These are phyloP conservation scores for Umbelopsis sp. DNA, from an alignment of 192 early-diverging fungal genomes.

Conservation along the genomic window DNA sequence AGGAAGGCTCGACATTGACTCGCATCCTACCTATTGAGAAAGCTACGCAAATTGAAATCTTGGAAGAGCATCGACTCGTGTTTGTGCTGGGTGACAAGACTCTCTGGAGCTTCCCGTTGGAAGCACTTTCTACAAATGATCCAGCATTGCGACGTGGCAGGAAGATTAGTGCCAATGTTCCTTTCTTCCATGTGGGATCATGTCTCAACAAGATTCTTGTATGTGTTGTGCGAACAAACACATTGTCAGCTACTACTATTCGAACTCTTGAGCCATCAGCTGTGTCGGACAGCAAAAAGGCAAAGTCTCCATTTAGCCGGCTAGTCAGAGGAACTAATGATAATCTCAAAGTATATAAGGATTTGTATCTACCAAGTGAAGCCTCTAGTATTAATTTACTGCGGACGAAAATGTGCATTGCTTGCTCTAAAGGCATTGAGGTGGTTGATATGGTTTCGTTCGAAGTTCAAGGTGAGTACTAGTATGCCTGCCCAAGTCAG, in stretches of 20 bases:
- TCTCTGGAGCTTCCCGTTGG: slow-evolving; percentile 56
- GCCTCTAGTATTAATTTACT: slow-evolving; percentile 83
- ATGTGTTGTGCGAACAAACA: slow-evolving; percentile 32
- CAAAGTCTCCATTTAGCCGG: slow-evolving; percentile 27
- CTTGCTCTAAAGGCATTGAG: slow-evolving; percentile 90
- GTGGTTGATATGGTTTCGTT: slow-evolving; percentile 87
- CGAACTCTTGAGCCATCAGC: slow-evolving; percentile 27
- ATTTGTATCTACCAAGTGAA: slow-evolving; percentile 92
- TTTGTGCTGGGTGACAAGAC: slow-evolving; percentile 81
- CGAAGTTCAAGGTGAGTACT: slow-evolving; percentile 69
- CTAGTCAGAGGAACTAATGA: slow-evolving; percentile 18
- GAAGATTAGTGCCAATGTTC: slow-evolving; percentile 25
- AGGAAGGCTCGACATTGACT: slow-evolving; percentile 44
- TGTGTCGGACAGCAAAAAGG: slow-evolving; percentile 24
- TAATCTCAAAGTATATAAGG: slow-evolving; percentile 43
- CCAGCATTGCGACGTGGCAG: slow-evolving; percentile 35
- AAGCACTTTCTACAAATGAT: slow-evolving; percentile 36
- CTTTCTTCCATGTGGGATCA: slow-evolving; percentile 37
- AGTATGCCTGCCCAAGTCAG: not conserved
- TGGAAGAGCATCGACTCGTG: slow-evolving; percentile 77
- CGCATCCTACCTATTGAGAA: slow-evolving; percentile 73
- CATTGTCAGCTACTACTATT: slow-evolving; percentile 25
- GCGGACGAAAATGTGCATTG: slow-evolving; percentile 84
- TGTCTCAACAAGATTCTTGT: slow-evolving; percentile 29
- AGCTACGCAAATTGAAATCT: slow-evolving; percentile 82